Conservation (phyloP, 306 rosid species). For the Citrullus colocynthis region DNA sequence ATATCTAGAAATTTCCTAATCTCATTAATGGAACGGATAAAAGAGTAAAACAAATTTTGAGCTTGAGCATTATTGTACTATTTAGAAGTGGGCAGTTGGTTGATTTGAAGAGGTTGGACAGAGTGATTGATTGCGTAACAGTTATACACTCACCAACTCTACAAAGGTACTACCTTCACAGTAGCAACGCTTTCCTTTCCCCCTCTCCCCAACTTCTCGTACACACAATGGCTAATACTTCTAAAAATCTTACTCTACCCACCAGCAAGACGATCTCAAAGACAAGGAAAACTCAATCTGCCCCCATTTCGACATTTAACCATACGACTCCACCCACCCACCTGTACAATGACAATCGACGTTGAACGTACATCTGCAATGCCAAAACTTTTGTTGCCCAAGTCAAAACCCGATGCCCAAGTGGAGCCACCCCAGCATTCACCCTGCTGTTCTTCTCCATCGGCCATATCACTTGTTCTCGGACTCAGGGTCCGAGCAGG, state of each 20-base stretch:
- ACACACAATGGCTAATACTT: not conserved
- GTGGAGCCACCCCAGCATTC: not conserved
- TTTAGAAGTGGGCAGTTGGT: not conserved
- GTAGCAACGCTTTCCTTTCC: not conserved
- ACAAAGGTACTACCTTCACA: not conserved
- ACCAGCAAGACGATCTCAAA: not conserved
- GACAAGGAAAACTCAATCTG: not conserved
- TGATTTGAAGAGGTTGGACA: not conserved
- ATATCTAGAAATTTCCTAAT: not conserved
- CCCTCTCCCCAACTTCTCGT: not conserved
- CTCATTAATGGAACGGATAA: not conserved
- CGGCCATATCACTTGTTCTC: not conserved
- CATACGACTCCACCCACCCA: not conserved
- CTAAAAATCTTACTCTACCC: not conserved
- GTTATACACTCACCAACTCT: not conserved
- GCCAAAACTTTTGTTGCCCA: not conserved
- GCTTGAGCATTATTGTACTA: not conserved
- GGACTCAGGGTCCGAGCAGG: slow-evolving; percentile 8
- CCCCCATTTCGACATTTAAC: not conserved
- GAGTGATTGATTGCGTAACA: slow-evolving; percentile 2
- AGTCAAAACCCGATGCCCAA: not conserved
- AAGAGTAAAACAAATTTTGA: not conserved
- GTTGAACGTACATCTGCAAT: not conserved
- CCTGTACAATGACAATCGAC: not conserved
- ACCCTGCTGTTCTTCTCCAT: not conserved